Base-by-base conservation (phyloP, 2,329 filamentous ascomycete species). In the Dactylellina cionopaga region DNA sequence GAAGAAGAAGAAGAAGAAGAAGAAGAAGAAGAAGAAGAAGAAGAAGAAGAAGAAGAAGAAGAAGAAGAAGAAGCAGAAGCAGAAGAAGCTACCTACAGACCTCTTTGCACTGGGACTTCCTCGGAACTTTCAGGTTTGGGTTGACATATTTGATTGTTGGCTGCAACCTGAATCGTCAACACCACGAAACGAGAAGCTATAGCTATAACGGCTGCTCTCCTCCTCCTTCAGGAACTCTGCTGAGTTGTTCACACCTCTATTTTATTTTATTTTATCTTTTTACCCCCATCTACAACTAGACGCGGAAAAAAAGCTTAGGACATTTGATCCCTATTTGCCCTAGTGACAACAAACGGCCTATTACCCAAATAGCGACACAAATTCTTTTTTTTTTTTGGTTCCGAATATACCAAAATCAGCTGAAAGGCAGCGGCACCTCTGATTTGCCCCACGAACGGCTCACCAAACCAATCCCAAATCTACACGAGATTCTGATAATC, bases 381-480 rank as follows among this genome's bases (percentile, higher is more conserved):
- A 37, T 25, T 55, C 24, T 58, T 46, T 59, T 46, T 31, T n/a
- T 58, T 41, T 24, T 58, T 54, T 33, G 24, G 15, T 22, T 41
- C 41, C 24, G 15, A 41, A 33, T 1, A 13, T 43, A 55, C 27
- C 49, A 27, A 39, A 58, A 58, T 19, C 41, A 37, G 51, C 62
- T 66, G 62, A 17, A 49, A 54, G 46, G 51, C 17, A 54, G 29
- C 44, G 46, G 37, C 13, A 58, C 33, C 22, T 62, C 43, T 65
- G 44, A 51, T 72, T 64, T 52, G 68, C 68, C 68, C 68, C 68
- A 65, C 68, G 59, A 27, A 44, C 49, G 56, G 29, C 33, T 65
- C 44, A 63, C 58, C 52, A 58, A 65, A 33, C 68, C 68, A 72
- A 72, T 72, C 68, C 59, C 52, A 44, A 59, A 59, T 72, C 43